Evolutionary conservation across 306 rosid genomes (phyloP).

Genomic region (Rosa persica): DNA sequence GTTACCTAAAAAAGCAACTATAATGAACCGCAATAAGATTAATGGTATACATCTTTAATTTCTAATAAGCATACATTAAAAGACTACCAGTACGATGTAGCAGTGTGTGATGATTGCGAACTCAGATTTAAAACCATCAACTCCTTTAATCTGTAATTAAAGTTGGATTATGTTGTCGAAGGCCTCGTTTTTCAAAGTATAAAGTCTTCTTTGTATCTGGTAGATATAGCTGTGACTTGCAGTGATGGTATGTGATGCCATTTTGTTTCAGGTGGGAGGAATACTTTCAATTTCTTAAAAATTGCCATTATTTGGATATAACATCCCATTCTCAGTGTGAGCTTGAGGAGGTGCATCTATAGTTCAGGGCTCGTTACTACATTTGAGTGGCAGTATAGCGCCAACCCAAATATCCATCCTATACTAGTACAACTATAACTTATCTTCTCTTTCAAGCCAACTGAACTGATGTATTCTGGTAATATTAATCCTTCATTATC

Average conservation of each 20-base stretch:
- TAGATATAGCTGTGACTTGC: not conserved
- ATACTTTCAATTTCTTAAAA: not conserved
- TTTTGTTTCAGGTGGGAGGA: not conserved
- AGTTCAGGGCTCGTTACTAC: not conserved
- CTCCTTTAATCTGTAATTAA: not conserved
- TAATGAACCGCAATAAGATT: not conserved
- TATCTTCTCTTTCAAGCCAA: not conserved
- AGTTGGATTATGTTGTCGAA: not conserved
- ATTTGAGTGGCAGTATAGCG: not conserved
- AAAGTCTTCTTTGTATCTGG: not conserved
- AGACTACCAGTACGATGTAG: not conserved
- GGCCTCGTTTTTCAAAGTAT: not conserved
- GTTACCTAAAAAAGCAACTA: not conserved
- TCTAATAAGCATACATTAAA: not conserved
- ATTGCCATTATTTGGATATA: not conserved
- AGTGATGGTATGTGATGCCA: not conserved
- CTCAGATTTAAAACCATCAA: not conserved
- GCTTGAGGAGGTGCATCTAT: not conserved
- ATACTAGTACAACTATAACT: not conserved
- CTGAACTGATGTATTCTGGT: not conserved
- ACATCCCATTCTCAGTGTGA: not conserved
- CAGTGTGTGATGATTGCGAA: not conserved
- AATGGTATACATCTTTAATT: not conserved
- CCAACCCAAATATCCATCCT: not conserved
- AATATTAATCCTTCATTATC: not conserved